These are phyloP conservation scores for Linnemannia schmuckeri DNA, from an alignment of 192 early-diverging fungal genomes.

Conservation along the genomic window DNA sequence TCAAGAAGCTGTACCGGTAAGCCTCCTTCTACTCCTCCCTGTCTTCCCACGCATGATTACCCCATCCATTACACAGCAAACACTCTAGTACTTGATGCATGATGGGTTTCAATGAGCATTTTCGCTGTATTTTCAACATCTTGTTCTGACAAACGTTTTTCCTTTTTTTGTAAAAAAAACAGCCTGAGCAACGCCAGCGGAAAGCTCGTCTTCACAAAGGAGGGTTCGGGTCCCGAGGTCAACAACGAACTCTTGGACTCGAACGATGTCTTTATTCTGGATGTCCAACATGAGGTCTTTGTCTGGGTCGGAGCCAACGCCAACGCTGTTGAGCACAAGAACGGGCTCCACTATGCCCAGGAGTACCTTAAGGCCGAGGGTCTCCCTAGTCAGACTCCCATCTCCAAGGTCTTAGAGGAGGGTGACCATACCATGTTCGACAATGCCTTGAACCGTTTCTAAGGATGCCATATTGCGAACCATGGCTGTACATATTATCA, in stretches of 20 bases:
- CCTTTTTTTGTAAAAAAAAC: neutral
- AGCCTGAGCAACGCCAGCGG: constrained; percentile 57
- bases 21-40: neutral
- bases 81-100: neutral
- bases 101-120: neutral
- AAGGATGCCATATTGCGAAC: neutral
- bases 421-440: constrained; percentile 72
- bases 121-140: neutral
- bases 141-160: constrained; percentile 1
- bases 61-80: neutral
- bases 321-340: constrained; percentile 63
- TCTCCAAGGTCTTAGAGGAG: constrained; percentile 78
- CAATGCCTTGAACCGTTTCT: constrained; percentile 40
- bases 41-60: constrained; percentile 17
- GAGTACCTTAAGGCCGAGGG: constrained; percentile 66
- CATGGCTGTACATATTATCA: neutral
- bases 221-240: constrained; percentile 61
- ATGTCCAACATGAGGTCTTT: constrained; percentile 70
- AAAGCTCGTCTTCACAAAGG: constrained; percentile 65
- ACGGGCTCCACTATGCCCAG: constrained; percentile 73
- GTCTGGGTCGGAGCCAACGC: constrained; percentile 72
- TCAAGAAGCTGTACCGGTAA: constrained; percentile 65
- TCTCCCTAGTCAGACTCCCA: constrained; percentile 65
- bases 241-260: constrained; percentile 62
- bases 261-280: constrained; percentile 79